Conservation (phyloP, 148 eudicot genomes). For the Amaranthus palmeri region DNA sequence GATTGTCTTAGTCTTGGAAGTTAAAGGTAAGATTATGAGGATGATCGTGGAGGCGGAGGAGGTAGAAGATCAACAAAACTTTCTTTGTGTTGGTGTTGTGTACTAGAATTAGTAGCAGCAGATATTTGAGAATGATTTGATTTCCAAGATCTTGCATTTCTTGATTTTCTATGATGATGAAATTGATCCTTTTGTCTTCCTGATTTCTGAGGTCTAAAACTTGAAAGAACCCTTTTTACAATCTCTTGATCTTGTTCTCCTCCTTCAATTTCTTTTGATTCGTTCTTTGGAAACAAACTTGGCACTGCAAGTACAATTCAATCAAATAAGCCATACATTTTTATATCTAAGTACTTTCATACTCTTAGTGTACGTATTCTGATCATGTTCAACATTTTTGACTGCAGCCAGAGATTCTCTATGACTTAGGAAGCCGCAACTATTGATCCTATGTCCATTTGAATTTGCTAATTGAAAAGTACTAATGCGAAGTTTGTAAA, state of each 20-base stretch:
- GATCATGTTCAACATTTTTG: too few relatives aligned
- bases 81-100: slow-evolving; percentile 10
- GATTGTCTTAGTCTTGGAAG: slow-evolving; percentile 11
- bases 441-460: too few relatives aligned
- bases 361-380: too few relatives aligned
- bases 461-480: too few relatives aligned
- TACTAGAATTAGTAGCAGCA: slow-evolving; percentile 2
- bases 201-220: slow-evolving; percentile 22
- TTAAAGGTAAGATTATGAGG: slow-evolving; percentile 39
- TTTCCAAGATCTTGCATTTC: slow-evolving; percentile 25
- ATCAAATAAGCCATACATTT: too few relatives aligned
- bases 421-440: too few relatives aligned
- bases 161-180: slow-evolving; percentile 23
- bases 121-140: slow-evolving; percentile 7
- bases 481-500: too few relatives aligned
- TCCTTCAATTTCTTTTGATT: slow-evolving; percentile 11
- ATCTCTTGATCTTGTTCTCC: slow-evolving; percentile 28
- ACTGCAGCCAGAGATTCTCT: too few relatives aligned
- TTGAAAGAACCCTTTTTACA: slow-evolving; percentile 34
- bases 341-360: too few relatives aligned
- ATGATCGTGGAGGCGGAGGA: slow-evolving; percentile 44
- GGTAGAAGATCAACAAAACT: slow-evolving; percentile 43
- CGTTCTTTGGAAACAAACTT: slow-evolving; percentile 28
- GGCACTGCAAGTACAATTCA: slow-evolving; percentile 33
- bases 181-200: slow-evolving; percentile 25